Evolutionary conservation across 768 basidiomycete genomes (phyloP).

Genomic region (Paxillus rubicundulus): DNA sequence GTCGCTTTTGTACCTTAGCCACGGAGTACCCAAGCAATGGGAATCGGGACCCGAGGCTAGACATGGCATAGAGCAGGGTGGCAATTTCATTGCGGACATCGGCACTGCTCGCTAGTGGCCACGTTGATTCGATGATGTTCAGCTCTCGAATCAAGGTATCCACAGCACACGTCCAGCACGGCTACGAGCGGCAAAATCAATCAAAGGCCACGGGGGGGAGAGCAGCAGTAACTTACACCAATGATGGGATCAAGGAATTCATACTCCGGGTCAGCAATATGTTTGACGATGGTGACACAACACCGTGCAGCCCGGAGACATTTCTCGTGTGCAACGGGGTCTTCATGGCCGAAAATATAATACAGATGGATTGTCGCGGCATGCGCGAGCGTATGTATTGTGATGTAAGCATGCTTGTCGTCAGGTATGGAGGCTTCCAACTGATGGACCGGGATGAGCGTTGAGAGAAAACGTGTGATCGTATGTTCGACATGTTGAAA

Average conservation of each 20-base stretch:
- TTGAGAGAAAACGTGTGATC: constrained; percentile 60
- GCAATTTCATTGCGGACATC: constrained; percentile 63
- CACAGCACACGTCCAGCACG: constrained; percentile 69
- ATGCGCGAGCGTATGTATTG: constrained; percentile 64
- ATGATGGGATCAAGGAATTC: constrained; percentile 76
- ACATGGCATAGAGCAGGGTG: constrained; percentile 63
- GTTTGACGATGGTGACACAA: constrained; percentile 58
- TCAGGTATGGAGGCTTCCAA: constrained; percentile 52
- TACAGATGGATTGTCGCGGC: constrained; percentile 66
- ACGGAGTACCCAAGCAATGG: constrained; percentile 48
- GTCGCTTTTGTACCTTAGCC: constrained; percentile 31
- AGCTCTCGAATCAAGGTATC: constrained; percentile 67
- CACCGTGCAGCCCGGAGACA: constrained; percentile 62
- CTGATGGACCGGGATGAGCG: constrained; percentile 64
- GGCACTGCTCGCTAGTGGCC: constrained; percentile 55
- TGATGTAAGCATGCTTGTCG: constrained; percentile 58
- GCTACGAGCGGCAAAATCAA: constrained; percentile 36
- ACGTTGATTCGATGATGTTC: constrained; percentile 59
- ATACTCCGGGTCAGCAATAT: constrained; percentile 62
- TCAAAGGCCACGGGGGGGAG: constrained; percentile 1
- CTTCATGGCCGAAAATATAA: constrained; percentile 57
- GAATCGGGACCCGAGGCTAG: constrained; percentile 54
- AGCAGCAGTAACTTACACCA: constrained; percentile 48
- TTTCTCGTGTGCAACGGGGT: constrained; percentile 61
- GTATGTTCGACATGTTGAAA: constrained; percentile 61